Base-by-base conservation (phyloP, 768 basidiomycete species). In the Rhodotorula babjevae region DNA sequence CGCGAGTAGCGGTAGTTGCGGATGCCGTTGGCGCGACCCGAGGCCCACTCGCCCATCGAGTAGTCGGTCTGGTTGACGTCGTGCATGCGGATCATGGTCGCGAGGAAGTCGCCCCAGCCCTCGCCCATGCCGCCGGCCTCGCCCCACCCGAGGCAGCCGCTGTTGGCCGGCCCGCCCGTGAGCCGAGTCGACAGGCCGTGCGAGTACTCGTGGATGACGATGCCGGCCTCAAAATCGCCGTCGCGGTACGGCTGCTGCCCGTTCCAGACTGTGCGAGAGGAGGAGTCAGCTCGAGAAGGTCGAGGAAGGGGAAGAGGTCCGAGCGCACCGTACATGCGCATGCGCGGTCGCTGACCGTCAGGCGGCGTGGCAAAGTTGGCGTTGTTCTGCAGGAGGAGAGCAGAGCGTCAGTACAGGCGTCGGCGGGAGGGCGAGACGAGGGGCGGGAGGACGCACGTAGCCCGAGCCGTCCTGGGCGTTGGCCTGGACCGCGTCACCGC, bases 391-490 rank as follows among this genome's bases (percentile, higher is more conserved):
- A 2, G 14, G 44, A 3, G 2, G 44, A 15, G 18, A 46, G 44
- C n/a, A n/a, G 44, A 46, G 18, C 18, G 44, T 46, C 44, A 46
- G 14, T 7, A 18, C 12, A 7, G 44, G 44, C 12, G 6, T 11
- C 44, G 10, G 55, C 31, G 4, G n/a, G 3, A 59, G 10, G 31
- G 3, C 42, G 56, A 16, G 15, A 0, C 16, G 72, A 55, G 55
- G 29, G 12, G 56, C 2, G 12, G 49, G 29, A 19, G 15, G 0
- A 21, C 40, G 21, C 12, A 36, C 19, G 61, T 67, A 67, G 57
- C 93, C 94, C 23, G 87, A 89, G 53, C 95, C 95, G 76, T 97
- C 95, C 82, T 97, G 93, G 3, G 95, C 95, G 78, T 95, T 95
- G 65, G 90, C 87, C 71, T 96, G 92, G 69, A 99, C 91, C 46